Base-by-base conservation (phyloP, 768 basidiomycete species). In the Tricholoma bakamatsutake region DNA sequence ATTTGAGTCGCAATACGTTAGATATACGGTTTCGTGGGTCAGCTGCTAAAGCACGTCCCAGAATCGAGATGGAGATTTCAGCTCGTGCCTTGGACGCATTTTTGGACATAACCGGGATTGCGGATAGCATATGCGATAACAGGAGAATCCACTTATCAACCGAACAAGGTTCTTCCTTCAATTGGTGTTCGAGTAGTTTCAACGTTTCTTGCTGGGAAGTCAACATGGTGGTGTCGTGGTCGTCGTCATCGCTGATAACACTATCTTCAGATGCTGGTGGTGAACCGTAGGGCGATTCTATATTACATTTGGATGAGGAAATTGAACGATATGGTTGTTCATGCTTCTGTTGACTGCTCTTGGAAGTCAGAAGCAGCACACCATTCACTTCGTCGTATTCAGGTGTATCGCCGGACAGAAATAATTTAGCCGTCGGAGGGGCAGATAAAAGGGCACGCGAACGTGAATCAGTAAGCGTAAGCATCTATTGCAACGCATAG, bases 1-100 rank as follows among this genome's bases (percentile, higher is more conserved):
- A 87, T 54, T 76, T 78, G 30, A 89, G 64, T n/a, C 79, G 76
- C 30, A 93, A 71, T 4, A 64, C 43, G 39, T 71, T 73, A 3
- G 85, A 87, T 18, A 60, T 66, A 2, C 65, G 52, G 63, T 87
- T 87, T 28, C 66, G 65, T 8, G 80, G 73, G 59, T 87, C 76
- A 0, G 80, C 80, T 17, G 73, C 62, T 9, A 90, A 63, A 2
- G 91, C 89, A 42, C 86, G 85, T 0, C 75, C 66, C 30, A 92
- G 73, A 30, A 93, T 73, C 3, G 90, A 81, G 13, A 87, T 62
- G 2, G 87, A 71, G 55, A 91, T 83, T 60, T 93, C 90, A 0
- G 85, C 79, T 15, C 87, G 84, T 28, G 82, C 79, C 67, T 79
- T 83, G 10, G 73, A 70, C 4, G 87, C 80, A 65, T 90, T 88